phyloP scores from a whole-genome alignment of 192 early-diverging fungal species.

The Coemansia erecta region DNA sequence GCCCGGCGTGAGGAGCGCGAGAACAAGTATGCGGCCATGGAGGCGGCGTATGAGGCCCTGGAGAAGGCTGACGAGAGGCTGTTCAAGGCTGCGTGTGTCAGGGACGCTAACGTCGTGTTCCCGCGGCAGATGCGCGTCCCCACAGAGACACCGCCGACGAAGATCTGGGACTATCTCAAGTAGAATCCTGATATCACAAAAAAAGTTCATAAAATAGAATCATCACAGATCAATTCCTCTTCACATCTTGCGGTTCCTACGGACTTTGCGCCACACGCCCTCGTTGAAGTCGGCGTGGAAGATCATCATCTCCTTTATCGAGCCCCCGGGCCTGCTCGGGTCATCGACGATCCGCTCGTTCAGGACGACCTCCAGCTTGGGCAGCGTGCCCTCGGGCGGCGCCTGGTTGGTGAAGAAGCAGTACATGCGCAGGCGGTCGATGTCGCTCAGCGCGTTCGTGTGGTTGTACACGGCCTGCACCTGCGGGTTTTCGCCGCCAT shows the following conservation, averaged over 20 bases:
- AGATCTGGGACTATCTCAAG: slow-evolving; percentile 65
- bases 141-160: slow-evolving; percentile 68
- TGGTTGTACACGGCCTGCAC: slow-evolving; percentile 27
- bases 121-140: slow-evolving; percentile 72
- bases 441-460: slow-evolving; percentile 34
- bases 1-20: slow-evolving; percentile 48
- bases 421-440: slow-evolving; percentile 38
- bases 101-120: slow-evolving; percentile 60
- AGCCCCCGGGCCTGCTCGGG: slow-evolving; percentile 13
- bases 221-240: neutral
- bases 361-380: slow-evolving; percentile 22
- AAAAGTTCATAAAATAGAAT: slow-evolving; percentile 3
- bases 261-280: slow-evolving; percentile 35
- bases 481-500: slow-evolving; percentile 17
- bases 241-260: slow-evolving; percentile 14
- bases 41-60: slow-evolving; percentile 63
- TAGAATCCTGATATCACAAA: neutral
- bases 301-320: slow-evolving; percentile 23
- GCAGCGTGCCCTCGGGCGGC: slow-evolving; percentile 16
- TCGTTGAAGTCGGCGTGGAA: slow-evolving; percentile 20
- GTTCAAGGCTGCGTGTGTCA: slow-evolving; percentile 62
- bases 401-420: slow-evolving; percentile 36
- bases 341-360: slow-evolving; percentile 32
- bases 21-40: slow-evolving; percentile 63
- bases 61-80: slow-evolving; percentile 58